These are phyloP conservation scores for Tricholomella constricta DNA, from an alignment of 768 basidiomycete species.

Conservation along the genomic window DNA sequence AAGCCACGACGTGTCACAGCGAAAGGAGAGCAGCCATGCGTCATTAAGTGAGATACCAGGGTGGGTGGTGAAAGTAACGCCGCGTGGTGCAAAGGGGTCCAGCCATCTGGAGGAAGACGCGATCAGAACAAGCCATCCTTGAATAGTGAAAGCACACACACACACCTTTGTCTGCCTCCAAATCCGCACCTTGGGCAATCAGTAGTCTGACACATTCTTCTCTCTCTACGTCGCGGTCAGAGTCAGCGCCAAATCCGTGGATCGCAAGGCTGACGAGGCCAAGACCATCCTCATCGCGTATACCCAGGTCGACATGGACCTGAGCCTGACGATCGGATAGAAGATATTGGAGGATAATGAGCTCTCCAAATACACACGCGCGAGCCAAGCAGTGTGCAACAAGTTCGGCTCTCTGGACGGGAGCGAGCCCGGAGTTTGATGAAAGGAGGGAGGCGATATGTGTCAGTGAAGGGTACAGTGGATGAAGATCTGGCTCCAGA, in stretches of 20 bases:
- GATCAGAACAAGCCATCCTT: conserved; percentile 7
- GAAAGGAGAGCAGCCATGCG: conserved; percentile 86
- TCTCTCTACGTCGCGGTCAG: conserved; percentile 83
- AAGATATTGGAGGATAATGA: conserved; percentile 70
- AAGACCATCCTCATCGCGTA: conserved; percentile 85
- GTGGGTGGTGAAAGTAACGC: conserved; percentile 88
- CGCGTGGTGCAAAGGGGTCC: conserved; percentile 95
- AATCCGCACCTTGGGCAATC: conserved; percentile 75
- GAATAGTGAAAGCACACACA: too few relatives aligned
- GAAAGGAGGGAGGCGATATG: conserved; percentile 67
- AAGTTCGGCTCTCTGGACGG: conserved; percentile 67
- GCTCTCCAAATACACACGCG: conserved; percentile 78
- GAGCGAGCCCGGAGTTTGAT: conserved; percentile 65
- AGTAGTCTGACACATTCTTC: conserved; percentile 88
- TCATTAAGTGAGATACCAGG: conserved; percentile 88
- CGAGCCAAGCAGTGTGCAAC: conserved; percentile 74
- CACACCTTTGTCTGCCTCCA: conserved; percentile 67
- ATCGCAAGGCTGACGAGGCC: conserved; percentile 77
- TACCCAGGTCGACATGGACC: conserved; percentile 62
- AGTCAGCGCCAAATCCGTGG: conserved; percentile 80
- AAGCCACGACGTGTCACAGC: conserved; percentile 75
- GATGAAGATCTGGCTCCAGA: conserved; percentile 80
- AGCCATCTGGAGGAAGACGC: conserved; percentile 63
- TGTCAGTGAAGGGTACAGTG: conserved; percentile 68
- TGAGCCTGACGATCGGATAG: conserved; percentile 70